Evolutionary conservation across 2,329 filamentous ascomycete genomes (phyloP).

Genomic region (Chaetomium olivaceum): DNA sequence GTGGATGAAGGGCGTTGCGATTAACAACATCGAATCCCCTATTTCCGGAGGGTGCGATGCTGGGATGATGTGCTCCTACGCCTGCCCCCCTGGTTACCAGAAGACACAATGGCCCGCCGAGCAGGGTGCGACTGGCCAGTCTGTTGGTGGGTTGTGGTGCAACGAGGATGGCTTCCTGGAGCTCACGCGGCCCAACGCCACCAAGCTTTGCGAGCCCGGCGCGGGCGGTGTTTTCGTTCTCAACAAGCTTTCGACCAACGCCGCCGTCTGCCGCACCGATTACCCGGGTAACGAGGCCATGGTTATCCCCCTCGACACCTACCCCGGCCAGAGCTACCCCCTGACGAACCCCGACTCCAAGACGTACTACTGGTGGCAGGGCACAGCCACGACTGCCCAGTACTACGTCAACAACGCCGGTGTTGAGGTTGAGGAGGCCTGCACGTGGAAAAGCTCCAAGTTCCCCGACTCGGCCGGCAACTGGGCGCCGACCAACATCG

Average conservation of each 20-base stretch:
- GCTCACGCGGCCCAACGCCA: conserved; percentile 68
- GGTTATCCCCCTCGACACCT: conserved; percentile 71
- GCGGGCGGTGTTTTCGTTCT: conserved; percentile 68
- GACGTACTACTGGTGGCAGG: conserved; percentile 77
- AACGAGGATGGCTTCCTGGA: conserved; percentile 70
- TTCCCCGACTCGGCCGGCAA: conserved; percentile 67
- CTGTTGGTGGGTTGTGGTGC: conserved; percentile 85
- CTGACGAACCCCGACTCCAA: conserved; percentile 74
- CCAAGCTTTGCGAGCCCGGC: conserved; percentile 74
- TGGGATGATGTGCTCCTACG: conserved; percentile 83
- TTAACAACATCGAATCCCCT: conserved; percentile 66
- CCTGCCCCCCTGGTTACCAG: conserved; percentile 86
- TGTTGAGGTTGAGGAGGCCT: conserved; percentile 64
- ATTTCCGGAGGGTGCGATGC: conserved; percentile 61
- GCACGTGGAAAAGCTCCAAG: conserved; percentile 65
- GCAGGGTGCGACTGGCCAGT: conserved; percentile 80
- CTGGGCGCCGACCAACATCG: conserved; percentile 84
- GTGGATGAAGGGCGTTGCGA: conserved; percentile 52
- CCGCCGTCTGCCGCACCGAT: conserved; percentile 88
- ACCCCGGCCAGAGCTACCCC: conserved; percentile 57
- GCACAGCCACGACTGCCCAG: conserved; percentile 78
- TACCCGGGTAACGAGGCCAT: conserved; percentile 92
- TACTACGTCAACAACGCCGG: conserved; percentile 95
- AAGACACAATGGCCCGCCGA: conserved; percentile 82
- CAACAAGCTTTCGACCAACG: conserved; percentile 69